A percentile compares a stretch with the other conserved stretches of the same genome.
phyloP scores from a whole-genome alignment of 345 rosid species.

The Kandelia obovata region DNA sequence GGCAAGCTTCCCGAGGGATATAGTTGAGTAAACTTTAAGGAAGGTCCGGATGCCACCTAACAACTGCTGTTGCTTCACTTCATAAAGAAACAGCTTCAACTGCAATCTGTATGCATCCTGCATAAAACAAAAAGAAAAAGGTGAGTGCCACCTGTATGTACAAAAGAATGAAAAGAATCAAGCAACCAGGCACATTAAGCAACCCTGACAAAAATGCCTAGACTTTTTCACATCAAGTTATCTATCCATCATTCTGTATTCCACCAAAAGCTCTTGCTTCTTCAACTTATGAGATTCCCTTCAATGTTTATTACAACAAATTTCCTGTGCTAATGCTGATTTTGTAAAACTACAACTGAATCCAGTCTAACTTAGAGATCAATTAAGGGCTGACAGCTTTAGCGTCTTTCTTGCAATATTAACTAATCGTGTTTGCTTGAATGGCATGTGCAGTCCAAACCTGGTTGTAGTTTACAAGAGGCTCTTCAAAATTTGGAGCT shows the following conservation, averaged over 20 bases:
- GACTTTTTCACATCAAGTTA: no score
- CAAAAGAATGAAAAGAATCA: background rate
- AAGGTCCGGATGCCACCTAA: constrained; percentile 76
- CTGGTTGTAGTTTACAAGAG: constrained; percentile 93
- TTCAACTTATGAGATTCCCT: no score
- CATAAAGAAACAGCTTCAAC: constrained; percentile 88
- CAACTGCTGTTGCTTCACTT: constrained; percentile 92
- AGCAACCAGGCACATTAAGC: background rate
- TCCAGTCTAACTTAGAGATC: no score
- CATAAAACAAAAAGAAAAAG: constrained; percentile 5
- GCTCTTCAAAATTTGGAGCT: constrained; percentile 88
- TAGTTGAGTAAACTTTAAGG: constrained; percentile 82
- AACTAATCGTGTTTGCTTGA: background rate
- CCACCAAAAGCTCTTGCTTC: no score
- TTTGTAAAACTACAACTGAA: no score
- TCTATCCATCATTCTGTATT: no score
- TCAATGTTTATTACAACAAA: no score
- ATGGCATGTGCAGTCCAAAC: constrained; percentile 26
- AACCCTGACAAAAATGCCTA: background rate
- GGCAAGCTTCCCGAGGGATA: constrained; percentile 81
- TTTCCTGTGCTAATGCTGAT: no score
- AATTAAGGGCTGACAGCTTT: no score
- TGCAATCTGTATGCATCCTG: constrained; percentile 98
- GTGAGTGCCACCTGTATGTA: background rate
- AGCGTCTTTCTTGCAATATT: no score